Base-by-base conservation (phyloP, 495 filamentous ascomycete species). In the Podospora pseudopauciseta region DNA sequence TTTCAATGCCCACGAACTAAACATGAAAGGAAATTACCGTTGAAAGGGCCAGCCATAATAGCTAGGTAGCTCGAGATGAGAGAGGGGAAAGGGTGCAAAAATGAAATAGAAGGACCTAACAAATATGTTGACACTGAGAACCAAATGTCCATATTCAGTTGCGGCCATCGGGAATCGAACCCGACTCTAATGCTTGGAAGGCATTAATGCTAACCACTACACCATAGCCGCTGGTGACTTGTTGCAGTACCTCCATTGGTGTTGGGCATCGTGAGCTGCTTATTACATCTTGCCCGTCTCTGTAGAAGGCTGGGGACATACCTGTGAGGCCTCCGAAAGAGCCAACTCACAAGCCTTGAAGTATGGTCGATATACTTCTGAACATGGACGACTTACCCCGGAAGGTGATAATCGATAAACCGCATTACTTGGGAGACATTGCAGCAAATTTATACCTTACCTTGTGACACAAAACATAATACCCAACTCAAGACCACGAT, bases 141-240 rank as follows among this genome's bases (percentile, higher is more conserved):
- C 15, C 39, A 49, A 49, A 16, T 18, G 2, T 11, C 13, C 7
- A 3, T 13, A 5, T 11, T 16, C 0, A 16, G 39, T 11, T 58
- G 55, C 55, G 55, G 55, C 55, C 55, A 58, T 58, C 55, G 55
- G 55, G 55, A 58, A 58, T 58, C 55, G 55, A 58, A 58, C 55
- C 55, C 55, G 55, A 58, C 55, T 58, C 55, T 58, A 58, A 58
- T 58, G 55, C 55, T 58, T 58, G 55, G 55, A 58, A 58, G 19
- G 55, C 55, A 58, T 58, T 58, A 58, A 58, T 58, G 55, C 55
- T 26, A 26, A 58, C 55, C 55, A 58, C 55, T 58, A 58, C 55
- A 58, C 55, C 55, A 58, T 58, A n/a, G 55, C 55, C 55, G 55
- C 55, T 58, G 55, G 23, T 49, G 39, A 11, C 5, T 49, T 49